Percentiles rank a stretch among this genome's conserved stretches.
Conservation (phyloP, 2,329 filamentous ascomycete species). For the Fusarium sp. region DNA sequence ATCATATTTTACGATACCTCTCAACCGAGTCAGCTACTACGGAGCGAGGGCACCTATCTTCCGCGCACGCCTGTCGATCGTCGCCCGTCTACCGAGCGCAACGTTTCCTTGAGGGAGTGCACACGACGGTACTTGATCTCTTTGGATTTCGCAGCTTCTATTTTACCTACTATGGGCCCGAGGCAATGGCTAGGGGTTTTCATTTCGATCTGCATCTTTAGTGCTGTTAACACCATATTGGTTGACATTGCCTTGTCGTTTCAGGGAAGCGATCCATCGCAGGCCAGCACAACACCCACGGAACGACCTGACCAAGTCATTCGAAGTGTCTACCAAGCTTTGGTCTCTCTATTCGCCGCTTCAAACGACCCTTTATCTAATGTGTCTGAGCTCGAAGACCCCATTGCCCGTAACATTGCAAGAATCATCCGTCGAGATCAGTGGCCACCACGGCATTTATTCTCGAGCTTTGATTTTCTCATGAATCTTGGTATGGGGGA, state of each 20-base stretch:
- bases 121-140: constrained; percentile 62
- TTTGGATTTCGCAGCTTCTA: constrained; percentile 58
- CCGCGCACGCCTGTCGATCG: constrained; percentile 51
- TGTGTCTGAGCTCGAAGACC: constrained; percentile 56
- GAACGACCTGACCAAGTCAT: constrained; percentile 47
- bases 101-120: constrained; percentile 60
- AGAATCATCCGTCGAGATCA: constrained; percentile 57
- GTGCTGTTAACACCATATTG: constrained; percentile 62
- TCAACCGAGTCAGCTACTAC: constrained; percentile 57
- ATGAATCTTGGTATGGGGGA: constrained; percentile 58
- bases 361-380: constrained; percentile 55
- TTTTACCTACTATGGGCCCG: constrained; percentile 51
- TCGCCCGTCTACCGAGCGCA: constrained; percentile 58
- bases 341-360: constrained; percentile 60
- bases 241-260: constrained; percentile 52
- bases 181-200: constrained; percentile 63
- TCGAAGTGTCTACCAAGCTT: constrained; percentile 60
- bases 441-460: constrained; percentile 59
- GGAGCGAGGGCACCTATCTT: constrained; percentile 26
- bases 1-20: constrained; percentile 64
- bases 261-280: constrained; percentile 16
- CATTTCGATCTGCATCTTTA: constrained; percentile 68
- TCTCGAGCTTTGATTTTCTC: constrained; percentile 61
- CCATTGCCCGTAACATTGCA: constrained; percentile 55
- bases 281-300: constrained; percentile 5